phyloP scores from a whole-genome alignment of 352 stramenopile genomes.

The Globisporangium parvum region DNA sequence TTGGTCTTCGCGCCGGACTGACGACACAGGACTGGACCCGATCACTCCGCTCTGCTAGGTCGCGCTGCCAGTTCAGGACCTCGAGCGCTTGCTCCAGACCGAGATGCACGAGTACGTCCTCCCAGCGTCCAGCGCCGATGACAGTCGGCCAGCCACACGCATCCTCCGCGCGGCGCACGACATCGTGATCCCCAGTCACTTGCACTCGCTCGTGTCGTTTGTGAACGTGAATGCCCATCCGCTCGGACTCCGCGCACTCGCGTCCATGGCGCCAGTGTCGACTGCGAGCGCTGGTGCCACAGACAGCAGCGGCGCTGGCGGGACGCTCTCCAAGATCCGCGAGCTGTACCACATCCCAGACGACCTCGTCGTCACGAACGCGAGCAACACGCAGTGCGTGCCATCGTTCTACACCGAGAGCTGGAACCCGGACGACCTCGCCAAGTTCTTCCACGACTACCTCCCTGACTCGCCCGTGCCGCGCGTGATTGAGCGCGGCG shows the following conservation, averaged over 20 bases:
- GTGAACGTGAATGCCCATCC: conserved; percentile 68
- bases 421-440: conserved; percentile 49
- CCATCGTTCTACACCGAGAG: conserved; percentile 78
- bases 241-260: conserved; percentile 40
- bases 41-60: no score
- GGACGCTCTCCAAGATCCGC: conserved; percentile 43
- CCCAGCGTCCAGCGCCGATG: background rate
- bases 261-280: conserved; percentile 14
- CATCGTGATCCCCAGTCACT: conserved; percentile 30
- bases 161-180: conserved; percentile 33
- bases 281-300: background rate
- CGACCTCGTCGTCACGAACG: conserved; percentile 62
- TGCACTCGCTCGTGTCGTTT: conserved; percentile 46
- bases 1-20: no score
- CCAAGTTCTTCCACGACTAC: conserved; percentile 48
- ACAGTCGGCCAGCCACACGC: conserved; percentile 13
- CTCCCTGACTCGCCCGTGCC: conserved; percentile 40
- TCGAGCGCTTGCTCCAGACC: conserved; percentile 44
- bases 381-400: conserved; percentile 48
- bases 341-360: conserved; percentile 59
- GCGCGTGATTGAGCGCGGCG: conserved; percentile 46
- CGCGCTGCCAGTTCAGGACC: conserved; percentile 29
- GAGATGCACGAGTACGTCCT: conserved; percentile 45
- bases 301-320: conserved; percentile 3
- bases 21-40: no score